Evolutionary conservation across 1,139 yeast species (phyloP), one percentile per base, ranked within the genome.

Genomic region (Keqinozyma sinolaborantium): DNA sequence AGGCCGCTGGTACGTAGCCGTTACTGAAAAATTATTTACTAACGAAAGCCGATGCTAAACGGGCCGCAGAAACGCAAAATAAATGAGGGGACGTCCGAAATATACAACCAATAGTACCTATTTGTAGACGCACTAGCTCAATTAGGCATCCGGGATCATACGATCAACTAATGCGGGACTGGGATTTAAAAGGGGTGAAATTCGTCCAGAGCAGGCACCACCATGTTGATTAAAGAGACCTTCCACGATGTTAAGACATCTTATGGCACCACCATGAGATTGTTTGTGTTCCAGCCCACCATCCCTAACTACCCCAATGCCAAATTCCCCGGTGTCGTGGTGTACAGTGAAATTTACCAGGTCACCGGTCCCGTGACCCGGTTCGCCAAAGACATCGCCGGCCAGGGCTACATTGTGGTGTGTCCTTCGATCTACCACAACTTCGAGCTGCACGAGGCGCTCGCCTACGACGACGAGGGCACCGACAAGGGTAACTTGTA

Each of bases 361-460:
- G 90, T 80, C 16, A 79, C 82, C 9, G 84, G 84, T 0, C 94
- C 95, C 3, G 95, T 84, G 11, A 63, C 83, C 5, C 64, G 95
- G 38, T 79, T 83, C 50, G 92, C 87, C 25, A 79, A 79, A 45
- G 82, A 74, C 46, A 83, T 84, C 46, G 92, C 92, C 3, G 80
- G 87, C 13, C 83, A 81, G 47, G 95, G 95, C 0, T 84, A 73
- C 52, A 78, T 84, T 32, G 90, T 78, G 19, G 85, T 80, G 2
- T 80, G 83, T 24, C 95, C 95, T 1, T 79, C 87, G 2, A 78
- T 81, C 28, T 84, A 83, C 57, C 95, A 84, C 57, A 83, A 84
- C 53, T 84, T 78, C 48, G 80, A 65, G 44, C 64, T 69, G 19
- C 75, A 74, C 24, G 82, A 80, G 37, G 69, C 94, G 4, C 67